Percentiles rank a stretch among this genome's conserved stretches.
These are phyloP conservation scores for Wickerhamomyces sydowiorum DNA, from an alignment of 805 yeast genomes.

Conservation along the genomic window DNA sequence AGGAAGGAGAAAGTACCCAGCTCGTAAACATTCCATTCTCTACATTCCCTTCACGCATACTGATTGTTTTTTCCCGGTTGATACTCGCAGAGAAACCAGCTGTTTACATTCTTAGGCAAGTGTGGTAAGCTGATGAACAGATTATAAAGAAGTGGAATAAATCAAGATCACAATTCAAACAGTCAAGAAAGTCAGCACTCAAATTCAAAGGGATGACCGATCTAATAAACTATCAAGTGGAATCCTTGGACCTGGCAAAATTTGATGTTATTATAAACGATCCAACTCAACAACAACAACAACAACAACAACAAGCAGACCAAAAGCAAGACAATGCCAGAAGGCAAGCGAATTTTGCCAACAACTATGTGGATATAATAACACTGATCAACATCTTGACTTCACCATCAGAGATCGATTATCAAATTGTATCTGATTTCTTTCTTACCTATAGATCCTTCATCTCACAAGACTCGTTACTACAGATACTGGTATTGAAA, in stretches of 20 bases:
- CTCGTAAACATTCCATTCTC: too few relatives aligned
- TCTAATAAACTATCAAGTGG: neutral
- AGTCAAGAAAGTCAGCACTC: too few relatives aligned
- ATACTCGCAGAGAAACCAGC: too few relatives aligned
- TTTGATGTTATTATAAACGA: neutral
- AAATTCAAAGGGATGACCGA: neutral
- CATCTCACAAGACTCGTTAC: constrained; percentile 48
- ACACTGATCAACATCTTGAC: constrained; percentile 16
- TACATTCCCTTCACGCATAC: too few relatives aligned
- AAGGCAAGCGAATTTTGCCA: neutral
- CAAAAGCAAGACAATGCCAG: neutral
- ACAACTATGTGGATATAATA: constrained; percentile 11
- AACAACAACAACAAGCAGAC: neutral
- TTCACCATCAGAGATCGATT: constrained; percentile 43
- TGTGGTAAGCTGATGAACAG: too few relatives aligned
- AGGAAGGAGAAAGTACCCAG: too few relatives aligned
- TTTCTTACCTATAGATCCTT: constrained; percentile 78
- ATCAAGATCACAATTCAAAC: too few relatives aligned
- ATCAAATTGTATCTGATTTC: constrained; percentile 76
- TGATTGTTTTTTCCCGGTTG: too few relatives aligned
- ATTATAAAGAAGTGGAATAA: too few relatives aligned
- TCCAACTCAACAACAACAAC: neutral
- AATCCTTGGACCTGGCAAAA: neutral
- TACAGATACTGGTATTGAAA: constrained; percentile 58
- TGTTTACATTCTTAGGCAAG: too few relatives aligned